Evolutionary conservation across 805 yeast species (phyloP).

Genomic region (Wickerhamiella australiensis): DNA sequence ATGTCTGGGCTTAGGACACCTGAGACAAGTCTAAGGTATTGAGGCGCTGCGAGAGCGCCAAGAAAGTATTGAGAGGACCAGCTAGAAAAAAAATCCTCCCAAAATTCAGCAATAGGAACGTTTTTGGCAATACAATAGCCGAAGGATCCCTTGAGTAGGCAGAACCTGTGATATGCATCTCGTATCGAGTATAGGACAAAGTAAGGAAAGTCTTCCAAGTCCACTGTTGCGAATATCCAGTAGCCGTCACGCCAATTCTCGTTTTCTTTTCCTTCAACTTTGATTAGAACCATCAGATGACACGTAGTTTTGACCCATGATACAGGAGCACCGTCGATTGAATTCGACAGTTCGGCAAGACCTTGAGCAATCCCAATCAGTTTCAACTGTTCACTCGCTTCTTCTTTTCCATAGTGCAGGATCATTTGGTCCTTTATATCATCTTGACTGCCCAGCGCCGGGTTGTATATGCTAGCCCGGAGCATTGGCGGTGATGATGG

Average conservation of each 20-base stretch:
- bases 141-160: constrained; percentile 8
- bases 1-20: constrained; percentile 57
- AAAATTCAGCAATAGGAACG: background rate
- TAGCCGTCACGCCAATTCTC: constrained; percentile 20
- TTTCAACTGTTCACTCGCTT: constrained; percentile 10
- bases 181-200: background rate
- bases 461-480: constrained; percentile 19
- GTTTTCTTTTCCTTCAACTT: constrained; percentile 9
- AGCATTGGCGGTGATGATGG: constrained; percentile 5
- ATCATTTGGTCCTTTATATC: constrained; percentile 20
- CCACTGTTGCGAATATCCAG: constrained; percentile 19
- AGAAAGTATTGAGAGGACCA: background rate
- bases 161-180: constrained; percentile 11
- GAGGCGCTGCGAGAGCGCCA: constrained; percentile 5
- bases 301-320: constrained; percentile 10
- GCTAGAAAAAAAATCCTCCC: constrained; percentile 9
- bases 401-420: constrained; percentile 11
- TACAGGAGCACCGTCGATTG: constrained; percentile 18
- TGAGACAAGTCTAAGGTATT: constrained; percentile 17
- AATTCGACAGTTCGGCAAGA: constrained; percentile 20
- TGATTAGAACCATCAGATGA: constrained; percentile 8
- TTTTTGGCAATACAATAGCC: background rate
- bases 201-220: constrained; percentile 10
- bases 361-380: constrained; percentile 23
- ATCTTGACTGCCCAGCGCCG: constrained; percentile 20